phyloP scores from a whole-genome alignment of 345 rosid species.

The Rubroshorea leprosula region DNA sequence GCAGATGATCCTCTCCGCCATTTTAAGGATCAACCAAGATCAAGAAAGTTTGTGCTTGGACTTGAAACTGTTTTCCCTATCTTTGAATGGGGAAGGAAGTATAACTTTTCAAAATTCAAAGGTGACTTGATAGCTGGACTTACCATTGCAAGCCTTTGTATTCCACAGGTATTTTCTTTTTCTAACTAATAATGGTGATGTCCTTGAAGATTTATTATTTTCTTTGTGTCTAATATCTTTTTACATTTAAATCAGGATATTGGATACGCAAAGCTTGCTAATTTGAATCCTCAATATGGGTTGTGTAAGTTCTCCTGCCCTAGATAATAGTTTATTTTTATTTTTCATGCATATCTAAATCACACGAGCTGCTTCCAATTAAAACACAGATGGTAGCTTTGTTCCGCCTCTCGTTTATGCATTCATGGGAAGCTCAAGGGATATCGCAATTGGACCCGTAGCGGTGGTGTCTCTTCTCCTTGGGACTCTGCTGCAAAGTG shows the following conservation, averaged over 20 bases:
- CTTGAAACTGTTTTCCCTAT: slow-evolving; percentile 76
- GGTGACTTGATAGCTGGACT: slow-evolving; percentile 84
- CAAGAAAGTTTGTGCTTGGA: slow-evolving; percentile 53
- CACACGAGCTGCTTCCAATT: no score
- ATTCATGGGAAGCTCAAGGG: slow-evolving; percentile 90
- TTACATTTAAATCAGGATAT: slow-evolving; percentile 50
- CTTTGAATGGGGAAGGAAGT: slow-evolving; percentile 57
- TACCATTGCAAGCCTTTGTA: no score
- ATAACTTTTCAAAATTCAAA: slow-evolving; percentile 44
- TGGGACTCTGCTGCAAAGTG: slow-evolving; percentile 64
- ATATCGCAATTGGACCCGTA: slow-evolving; percentile 92
- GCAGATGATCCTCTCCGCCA: slow-evolving; percentile 78
- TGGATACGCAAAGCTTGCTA: slow-evolving; percentile 83
- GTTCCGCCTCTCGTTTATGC: slow-evolving; percentile 92
- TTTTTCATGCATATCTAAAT: no score
- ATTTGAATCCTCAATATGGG: slow-evolving; percentile 68
- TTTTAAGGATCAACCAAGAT: slow-evolving; percentile 64
- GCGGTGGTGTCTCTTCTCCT: slow-evolving; percentile 89
- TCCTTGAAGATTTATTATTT: background rate
- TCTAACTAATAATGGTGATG: slow-evolving; percentile 1
- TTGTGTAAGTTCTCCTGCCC: slow-evolving; percentile 50
- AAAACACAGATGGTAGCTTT: slow-evolving; percentile 46
- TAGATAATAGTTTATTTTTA: no score
- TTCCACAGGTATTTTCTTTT: slow-evolving; percentile 60
- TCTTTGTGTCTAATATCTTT: slow-evolving; percentile 1